Evolutionary conservation across 176 grass and related monocot genomes (phyloP).

Genomic region (Tillandsia fasciculata): DNA sequence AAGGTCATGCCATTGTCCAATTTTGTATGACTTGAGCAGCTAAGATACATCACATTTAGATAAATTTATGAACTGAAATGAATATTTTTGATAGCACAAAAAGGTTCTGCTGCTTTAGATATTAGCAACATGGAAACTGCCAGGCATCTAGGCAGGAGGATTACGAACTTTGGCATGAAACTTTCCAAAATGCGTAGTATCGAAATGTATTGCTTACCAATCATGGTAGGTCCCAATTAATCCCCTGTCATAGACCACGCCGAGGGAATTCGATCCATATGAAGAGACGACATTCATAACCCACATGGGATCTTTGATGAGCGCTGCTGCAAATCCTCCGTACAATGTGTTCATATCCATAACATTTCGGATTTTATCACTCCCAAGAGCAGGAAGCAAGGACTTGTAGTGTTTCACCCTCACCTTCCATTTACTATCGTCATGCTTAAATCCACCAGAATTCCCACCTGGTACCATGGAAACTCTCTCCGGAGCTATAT

Average conservation of each 20-base stretch:
- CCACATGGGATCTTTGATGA: slow-evolving; percentile 80
- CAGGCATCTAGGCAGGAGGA: too few relatives aligned
- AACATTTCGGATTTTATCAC: slow-evolving; percentile 68
- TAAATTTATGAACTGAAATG: too few relatives aligned
- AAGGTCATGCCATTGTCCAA: neutral
- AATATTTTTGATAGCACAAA: too few relatives aligned
- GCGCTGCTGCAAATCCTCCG: slow-evolving; percentile 45
- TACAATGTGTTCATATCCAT: slow-evolving; percentile 95
- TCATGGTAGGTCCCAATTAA: slow-evolving; percentile 82
- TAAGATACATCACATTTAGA: too few relatives aligned
- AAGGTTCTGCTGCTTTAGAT: too few relatives aligned
- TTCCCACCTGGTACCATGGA: slow-evolving; percentile 51
- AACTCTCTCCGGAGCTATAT: slow-evolving; percentile 48
- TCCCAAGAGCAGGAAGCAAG: slow-evolving; percentile 54
- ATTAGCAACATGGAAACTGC: too few relatives aligned
- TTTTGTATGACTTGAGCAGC: neutral
- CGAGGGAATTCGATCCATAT: slow-evolving; percentile 62
- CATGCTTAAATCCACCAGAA: slow-evolving; percentile 55
- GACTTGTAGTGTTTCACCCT: slow-evolving; percentile 58
- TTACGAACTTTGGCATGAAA: too few relatives aligned
- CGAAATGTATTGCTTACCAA: slow-evolving; percentile 34
- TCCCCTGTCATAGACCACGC: slow-evolving; percentile 76
- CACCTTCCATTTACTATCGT: slow-evolving; percentile 62
- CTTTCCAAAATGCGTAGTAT: too few relatives aligned
- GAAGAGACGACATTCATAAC: slow-evolving; percentile 96